Percentiles rank a stretch among this genome's conserved stretches.
phyloP scores from a whole-genome alignment of 2,329 filamentous ascomycete genomes.

The Polychaeton citri region DNA sequence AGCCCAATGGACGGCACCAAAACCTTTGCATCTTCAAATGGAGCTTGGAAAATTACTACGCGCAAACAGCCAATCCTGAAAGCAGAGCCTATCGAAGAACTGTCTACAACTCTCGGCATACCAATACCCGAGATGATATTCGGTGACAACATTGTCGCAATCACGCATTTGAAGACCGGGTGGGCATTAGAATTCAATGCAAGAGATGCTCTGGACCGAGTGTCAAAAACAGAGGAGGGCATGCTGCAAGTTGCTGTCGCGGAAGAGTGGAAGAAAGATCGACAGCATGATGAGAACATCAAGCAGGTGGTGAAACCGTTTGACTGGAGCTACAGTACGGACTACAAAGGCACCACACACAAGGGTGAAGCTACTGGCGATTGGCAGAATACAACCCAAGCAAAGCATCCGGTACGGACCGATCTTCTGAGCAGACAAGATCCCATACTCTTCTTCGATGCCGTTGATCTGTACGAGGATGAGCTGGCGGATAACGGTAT shows the following conservation, averaged over 20 bases:
- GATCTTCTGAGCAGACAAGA: constrained; percentile 79
- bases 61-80: constrained; percentile 94
- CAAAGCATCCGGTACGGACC: constrained; percentile 56
- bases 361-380: constrained; percentile 4
- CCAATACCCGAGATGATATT: constrained; percentile 98
- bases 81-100: constrained; percentile 73
- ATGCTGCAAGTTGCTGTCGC: constrained; percentile 95
- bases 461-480: constrained; percentile 92
- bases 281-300: constrained; percentile 69
- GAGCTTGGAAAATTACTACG: constrained; percentile 46
- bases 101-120: constrained; percentile 68
- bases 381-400: constrained; percentile 17
- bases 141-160: constrained; percentile 73
- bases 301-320: constrained; percentile 91
- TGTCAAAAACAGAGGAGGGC: constrained; percentile 82
- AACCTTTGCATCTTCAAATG: constrained; percentile 14
- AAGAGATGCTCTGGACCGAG: constrained; percentile 72
- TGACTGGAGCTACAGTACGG: constrained; percentile 94
- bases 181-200: constrained; percentile 77
- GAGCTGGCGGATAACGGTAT: constrained; percentile 97
- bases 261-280: constrained; percentile 65
- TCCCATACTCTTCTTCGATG: constrained; percentile 92
- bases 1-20: constrained; percentile 6
- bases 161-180: constrained; percentile 59
- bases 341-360: constrained; percentile 60